Evolutionary conservation across 2,329 filamentous ascomycete genomes (phyloP).

Genomic region (Clarireedia monteithiana): DNA sequence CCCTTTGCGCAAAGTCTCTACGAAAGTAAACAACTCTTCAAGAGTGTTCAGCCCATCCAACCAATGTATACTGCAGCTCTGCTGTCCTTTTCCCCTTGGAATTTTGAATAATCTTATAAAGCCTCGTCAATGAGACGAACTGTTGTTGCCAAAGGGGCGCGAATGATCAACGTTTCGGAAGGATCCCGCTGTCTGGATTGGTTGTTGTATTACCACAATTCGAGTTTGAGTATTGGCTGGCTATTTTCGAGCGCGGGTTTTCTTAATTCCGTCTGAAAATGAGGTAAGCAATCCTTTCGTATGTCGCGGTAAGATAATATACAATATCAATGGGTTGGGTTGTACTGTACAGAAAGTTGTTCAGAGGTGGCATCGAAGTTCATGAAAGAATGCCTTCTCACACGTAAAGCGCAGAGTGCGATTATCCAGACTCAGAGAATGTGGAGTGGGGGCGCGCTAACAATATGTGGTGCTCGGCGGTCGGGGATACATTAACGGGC

Average conservation of each 20-base stretch:
- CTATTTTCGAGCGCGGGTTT: background rate
- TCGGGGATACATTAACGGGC: background rate
- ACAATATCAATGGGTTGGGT: too few relatives aligned
- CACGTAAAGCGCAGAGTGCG: background rate
- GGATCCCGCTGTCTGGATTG: background rate
- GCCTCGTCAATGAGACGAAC: background rate
- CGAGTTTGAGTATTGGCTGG: constrained; percentile 3
- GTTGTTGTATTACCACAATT: background rate
- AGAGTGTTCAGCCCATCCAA: background rate
- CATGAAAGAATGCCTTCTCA: background rate
- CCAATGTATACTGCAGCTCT: background rate
- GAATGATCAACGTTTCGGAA: constrained; percentile 8
- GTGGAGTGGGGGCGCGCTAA: constrained; percentile 7
- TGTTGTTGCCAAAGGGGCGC: background rate
- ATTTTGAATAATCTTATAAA: background rate
- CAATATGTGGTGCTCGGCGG: background rate
- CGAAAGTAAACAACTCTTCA: background rate
- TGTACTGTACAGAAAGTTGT: background rate
- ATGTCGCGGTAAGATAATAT: too few relatives aligned
- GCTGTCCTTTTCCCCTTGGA: background rate
- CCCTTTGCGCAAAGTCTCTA: constrained; percentile 1
- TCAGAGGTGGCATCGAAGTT: background rate
- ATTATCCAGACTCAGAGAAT: constrained; percentile 3
- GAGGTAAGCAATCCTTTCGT: background rate
- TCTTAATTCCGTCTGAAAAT: background rate